Evolutionary conservation across 371 early-diverging fungal genomes (phyloP), one percentile per base, ranked within the genome.

Genomic region (Nematocida sp.): DNA sequence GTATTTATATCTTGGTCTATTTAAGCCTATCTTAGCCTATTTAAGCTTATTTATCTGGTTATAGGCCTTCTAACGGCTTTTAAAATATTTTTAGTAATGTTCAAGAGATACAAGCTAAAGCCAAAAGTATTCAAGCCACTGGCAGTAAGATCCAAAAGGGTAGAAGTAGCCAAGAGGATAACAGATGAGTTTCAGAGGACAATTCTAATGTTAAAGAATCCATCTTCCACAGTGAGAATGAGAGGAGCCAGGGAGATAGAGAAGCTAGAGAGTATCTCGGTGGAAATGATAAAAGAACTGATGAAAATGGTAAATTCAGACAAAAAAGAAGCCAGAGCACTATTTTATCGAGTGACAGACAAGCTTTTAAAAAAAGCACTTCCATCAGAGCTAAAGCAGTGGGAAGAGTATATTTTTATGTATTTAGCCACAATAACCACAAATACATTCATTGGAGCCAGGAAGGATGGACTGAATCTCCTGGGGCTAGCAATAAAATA

Each of bases 391-490:
- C 23, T 41, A 1, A 57, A 70, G 27, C 35, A 34, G 15, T 70
- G 74, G 74, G 74, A 70, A 41, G 48, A 57, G 58, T 60, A 58
- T 51, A 21, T 70, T 7, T 66, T 70, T n/a, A 58, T 70, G 25
- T 70, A 70, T 46, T 40, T 70, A 21, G 40, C 31, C 7, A 38
- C 48, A 2, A 51, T 70, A 38, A 46, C 45, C 38, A 70, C 54
- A 21, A 60, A 47, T 38, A 46, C 49, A 0, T 27, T 70, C 5
- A 53, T 55, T 37, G 55, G 43, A 21, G 60, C 48, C 7, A 7
- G 74, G 32, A 70, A 70, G 37, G 74, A 70, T 47, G 31, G 60
- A 17, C 45, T 70, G 1, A 37, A 57, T 23, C 4, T 70, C 29
- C 31, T 70, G 29, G 74, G 51, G 15, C 40, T 70, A 25, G 21